These are phyloP conservation scores for Quercus parvula DNA, from an alignment of 306 rosid species.

Conservation along the genomic window DNA sequence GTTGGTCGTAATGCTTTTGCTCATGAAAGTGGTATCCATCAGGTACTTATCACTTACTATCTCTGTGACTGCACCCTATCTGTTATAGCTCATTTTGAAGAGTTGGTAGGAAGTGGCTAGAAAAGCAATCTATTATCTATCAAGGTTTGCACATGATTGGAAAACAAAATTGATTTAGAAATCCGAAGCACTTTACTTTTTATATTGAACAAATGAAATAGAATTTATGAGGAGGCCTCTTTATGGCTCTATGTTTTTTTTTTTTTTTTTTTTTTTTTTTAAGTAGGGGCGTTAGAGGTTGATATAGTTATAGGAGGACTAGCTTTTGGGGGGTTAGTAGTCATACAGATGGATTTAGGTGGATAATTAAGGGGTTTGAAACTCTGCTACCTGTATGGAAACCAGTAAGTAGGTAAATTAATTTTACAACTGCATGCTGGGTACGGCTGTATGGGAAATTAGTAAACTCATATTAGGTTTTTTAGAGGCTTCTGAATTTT, in stretches of 20 bases:
- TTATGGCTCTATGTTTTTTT: no score
- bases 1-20: constrained; percentile 98
- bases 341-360: no score
- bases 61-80: neutral
- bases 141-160: neutral
- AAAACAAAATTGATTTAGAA: neutral
- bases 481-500: neutral
- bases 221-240: no score
- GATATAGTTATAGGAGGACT: no score
- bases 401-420: neutral
- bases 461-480: neutral
- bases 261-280: no score
- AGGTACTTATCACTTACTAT: constrained; percentile 35
- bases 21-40: constrained; percentile 99
- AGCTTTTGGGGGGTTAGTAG: no score
- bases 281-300: no score
- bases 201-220: no score
- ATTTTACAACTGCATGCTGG: no score
- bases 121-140: neutral
- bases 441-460: neutral
- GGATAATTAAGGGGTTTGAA: neutral
- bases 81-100: neutral
- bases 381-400: neutral
- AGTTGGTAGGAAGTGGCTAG: neutral
- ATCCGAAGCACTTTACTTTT: no score